Base-by-base conservation (phyloP, 176 grass and related monocot species). In the Secale cereale region DNA sequence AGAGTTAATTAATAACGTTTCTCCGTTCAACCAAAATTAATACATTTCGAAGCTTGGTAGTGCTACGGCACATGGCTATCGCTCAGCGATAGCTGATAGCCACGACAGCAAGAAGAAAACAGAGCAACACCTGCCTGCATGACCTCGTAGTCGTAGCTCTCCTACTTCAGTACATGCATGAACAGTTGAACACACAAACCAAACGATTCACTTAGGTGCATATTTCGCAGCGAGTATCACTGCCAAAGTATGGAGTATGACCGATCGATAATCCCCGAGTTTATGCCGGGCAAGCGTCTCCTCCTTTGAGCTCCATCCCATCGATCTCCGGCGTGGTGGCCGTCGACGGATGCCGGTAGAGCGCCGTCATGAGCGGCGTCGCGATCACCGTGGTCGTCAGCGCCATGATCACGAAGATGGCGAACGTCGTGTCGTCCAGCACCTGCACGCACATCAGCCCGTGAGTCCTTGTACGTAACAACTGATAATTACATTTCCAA, bases 341-440 rank as follows among this genome's bases (percentile, higher is more conserved):
- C 7, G 77, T 80, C 48, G 69, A 82, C 10, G 27, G 35, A 26
- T 33, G 60, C 40, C 76, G 57, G 59, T 85, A 89, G 45, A 89
- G 32, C 43, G 67, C 76, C 35, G 69, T 89, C 68, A 89, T 89
- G 59, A 85, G 74, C 4, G 77, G 82, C 59, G 82, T 89, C 22
- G 77, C 82, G 20, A 85, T 20, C 59, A 85, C 82, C 59, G 87
- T 85, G 59, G 87, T 80, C 6, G 69, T 85, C 4, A 98, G 88
- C 52, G 95, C 92, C 95, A 95, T 93, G 20, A 93, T 74, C 56
- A 98, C 87, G 59, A 98, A 80, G 87, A 94, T 91, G n/a, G 95
- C 87, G 40, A 98, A 98, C 7, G 85, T 91, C 29, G 92, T 91
- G 37, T 98, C 92, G 59, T 94, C 92, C 59, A 98, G 69, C 36